phyloP scores from a whole-genome alignment of 2,329 filamentous ascomycete genomes.

The Talaromyces sp. region DNA sequence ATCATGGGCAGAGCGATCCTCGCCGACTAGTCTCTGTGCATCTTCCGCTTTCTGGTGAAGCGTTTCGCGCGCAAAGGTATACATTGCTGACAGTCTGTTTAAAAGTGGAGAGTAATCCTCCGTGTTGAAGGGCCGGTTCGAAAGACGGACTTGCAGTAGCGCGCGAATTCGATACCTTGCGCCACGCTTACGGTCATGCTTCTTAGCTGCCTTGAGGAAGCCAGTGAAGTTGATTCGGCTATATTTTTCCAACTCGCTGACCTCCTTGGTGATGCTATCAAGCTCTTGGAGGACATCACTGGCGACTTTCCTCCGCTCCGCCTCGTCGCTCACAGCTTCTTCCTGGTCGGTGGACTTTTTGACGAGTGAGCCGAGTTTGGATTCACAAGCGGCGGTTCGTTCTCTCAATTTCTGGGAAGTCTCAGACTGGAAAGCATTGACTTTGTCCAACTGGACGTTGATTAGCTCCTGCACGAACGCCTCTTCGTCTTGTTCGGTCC shows the following conservation, averaged over 20 bases:
- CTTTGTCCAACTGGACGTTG: conserved; percentile 92
- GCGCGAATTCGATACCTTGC: conserved; percentile 81
- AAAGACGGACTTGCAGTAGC: conserved; percentile 82
- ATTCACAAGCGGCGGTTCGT: conserved; percentile 65
- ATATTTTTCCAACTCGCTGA: conserved; percentile 90
- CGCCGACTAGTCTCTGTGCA: conserved; percentile 37
- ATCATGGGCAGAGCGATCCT: conserved; percentile 52
- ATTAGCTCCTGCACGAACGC: conserved; percentile 92
- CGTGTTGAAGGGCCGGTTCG: conserved; percentile 88
- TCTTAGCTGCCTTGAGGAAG: conserved; percentile 97
- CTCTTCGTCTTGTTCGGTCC: conserved; percentile 93
- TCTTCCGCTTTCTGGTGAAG: conserved; percentile 49
- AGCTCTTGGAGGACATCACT: conserved; percentile 72
- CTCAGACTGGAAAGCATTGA: conserved; percentile 79
- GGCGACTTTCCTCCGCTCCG: conserved; percentile 48
- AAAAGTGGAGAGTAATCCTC: conserved; percentile 89
- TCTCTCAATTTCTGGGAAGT: conserved; percentile 79
- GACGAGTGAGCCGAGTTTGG: conserved; percentile 56
- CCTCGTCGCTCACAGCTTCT: conserved; percentile 32
- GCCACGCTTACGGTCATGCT: conserved; percentile 92
- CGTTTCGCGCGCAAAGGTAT: conserved; percentile 85
- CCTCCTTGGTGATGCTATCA: conserved; percentile 81
- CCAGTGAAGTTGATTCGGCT: conserved; percentile 96
- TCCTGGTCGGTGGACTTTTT: conserved; percentile 29
- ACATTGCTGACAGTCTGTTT: conserved; percentile 87